Conservation (phyloP, 768 basidiomycete genomes). For the Krasilnikovozyma curviuscula region DNA sequence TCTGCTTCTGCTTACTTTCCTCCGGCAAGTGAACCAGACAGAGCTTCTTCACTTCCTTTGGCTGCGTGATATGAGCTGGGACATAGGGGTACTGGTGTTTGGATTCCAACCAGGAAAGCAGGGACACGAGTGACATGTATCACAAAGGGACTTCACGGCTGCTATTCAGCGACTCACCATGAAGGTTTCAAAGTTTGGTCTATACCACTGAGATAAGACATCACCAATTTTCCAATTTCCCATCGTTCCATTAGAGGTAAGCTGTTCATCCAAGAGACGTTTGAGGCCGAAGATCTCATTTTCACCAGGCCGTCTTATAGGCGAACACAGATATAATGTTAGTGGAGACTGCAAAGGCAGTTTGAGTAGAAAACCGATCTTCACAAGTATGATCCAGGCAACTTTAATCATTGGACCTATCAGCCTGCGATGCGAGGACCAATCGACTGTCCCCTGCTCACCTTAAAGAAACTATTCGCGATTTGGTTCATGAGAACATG, state of each 20-base stretch:
- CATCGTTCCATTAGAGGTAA: constrained; percentile 31
- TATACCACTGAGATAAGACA: constrained; percentile 94
- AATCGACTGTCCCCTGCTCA: too few species aligned
- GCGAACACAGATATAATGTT: background rate
- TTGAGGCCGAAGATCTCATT: constrained; percentile 82
- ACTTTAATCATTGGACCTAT: too few species aligned
- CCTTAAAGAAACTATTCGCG: constrained; percentile 96
- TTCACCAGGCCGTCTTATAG: constrained; percentile 86
- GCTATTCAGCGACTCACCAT: constrained; percentile 44
- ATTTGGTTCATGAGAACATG: constrained; percentile 97
- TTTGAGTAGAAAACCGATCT: background rate
- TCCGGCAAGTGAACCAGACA: constrained; percentile 92
- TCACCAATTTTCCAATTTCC: constrained; percentile 81
- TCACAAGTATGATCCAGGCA: too few species aligned
- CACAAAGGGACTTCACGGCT: too few species aligned
- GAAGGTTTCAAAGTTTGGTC: constrained; percentile 96
- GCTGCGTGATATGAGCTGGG: constrained; percentile 88
- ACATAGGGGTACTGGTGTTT: constrained; percentile 63
- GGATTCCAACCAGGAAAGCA: constrained; percentile 10
- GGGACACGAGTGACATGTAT: background rate
- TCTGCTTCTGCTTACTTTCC: constrained; percentile 42
- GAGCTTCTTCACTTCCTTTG: constrained; percentile 93
- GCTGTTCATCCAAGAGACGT: constrained; percentile 65
- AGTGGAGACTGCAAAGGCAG: background rate
- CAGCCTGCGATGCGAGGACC: too few species aligned